Conservation (phyloP, 352 stramenopile genomes). For the Pythium folliculosum region DNA sequence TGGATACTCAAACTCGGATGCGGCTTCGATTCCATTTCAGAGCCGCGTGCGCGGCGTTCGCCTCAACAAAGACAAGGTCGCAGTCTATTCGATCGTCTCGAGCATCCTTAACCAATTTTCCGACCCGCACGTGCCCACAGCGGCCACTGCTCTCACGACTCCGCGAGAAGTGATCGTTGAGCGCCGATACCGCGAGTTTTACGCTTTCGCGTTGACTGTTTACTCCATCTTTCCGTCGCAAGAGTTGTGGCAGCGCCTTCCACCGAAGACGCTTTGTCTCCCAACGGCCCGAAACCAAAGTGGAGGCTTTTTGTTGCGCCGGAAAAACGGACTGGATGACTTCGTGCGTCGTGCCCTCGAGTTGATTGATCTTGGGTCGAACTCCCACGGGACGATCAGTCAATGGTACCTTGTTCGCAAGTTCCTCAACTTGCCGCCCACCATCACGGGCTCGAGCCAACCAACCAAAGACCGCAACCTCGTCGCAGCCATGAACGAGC, state of each 20-base stretch:
- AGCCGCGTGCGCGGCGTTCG: slow-evolving; percentile 58
- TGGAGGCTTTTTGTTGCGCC: slow-evolving; percentile 61
- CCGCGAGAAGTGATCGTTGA: slow-evolving; percentile 51
- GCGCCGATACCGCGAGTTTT: slow-evolving; percentile 77
- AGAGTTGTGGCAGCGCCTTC: slow-evolving; percentile 56
- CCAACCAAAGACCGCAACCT: slow-evolving; percentile 62
- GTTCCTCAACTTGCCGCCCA: slow-evolving; percentile 59
- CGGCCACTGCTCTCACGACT: not conserved
- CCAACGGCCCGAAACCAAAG: slow-evolving; percentile 24
- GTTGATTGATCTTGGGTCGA: slow-evolving; percentile 53
- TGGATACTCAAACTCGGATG: slow-evolving; percentile 11
- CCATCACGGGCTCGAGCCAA: slow-evolving; percentile 19
- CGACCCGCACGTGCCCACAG: not conserved
- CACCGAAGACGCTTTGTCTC: slow-evolving; percentile 71
- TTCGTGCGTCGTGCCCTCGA: slow-evolving; percentile 63
- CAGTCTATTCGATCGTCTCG: slow-evolving; percentile 61
- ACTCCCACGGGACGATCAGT: slow-evolving; percentile 44
- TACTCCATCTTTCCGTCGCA: slow-evolving; percentile 65
- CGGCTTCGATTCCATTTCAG: slow-evolving; percentile 34
- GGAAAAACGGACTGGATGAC: slow-evolving; percentile 67
- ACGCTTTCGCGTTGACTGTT: slow-evolving; percentile 60
- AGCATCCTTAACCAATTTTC: slow-evolving; percentile 28
- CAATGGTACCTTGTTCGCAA: slow-evolving; percentile 74
- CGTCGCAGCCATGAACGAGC: slow-evolving; percentile 46
- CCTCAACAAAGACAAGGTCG: slow-evolving; percentile 50